phyloP scores from a whole-genome alignment of 768 basidiomycete species.

The Piloderma croceum region DNA sequence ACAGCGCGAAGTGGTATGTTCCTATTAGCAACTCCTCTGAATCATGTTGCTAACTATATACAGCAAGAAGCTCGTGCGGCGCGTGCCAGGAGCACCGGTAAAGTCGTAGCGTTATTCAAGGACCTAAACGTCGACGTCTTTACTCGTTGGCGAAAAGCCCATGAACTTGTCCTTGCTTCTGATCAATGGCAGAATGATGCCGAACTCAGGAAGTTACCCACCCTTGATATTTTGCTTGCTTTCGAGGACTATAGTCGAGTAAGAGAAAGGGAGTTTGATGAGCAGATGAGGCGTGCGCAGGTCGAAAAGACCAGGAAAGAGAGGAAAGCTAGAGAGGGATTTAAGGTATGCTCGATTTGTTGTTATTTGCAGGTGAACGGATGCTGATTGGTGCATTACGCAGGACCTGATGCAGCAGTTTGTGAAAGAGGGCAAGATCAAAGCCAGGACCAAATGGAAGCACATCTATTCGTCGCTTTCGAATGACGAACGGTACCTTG shows the following conservation, averaged over 20 bases:
- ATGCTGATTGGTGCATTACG: constrained; percentile 1
- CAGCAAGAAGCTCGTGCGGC: constrained; percentile 78
- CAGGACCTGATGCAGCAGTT: constrained; percentile 71
- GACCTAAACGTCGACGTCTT: constrained; percentile 84
- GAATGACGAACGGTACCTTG: constrained; percentile 77
- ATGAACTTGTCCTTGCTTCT: constrained; percentile 68
- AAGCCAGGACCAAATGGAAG: constrained; percentile 88
- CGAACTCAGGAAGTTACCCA: constrained; percentile 78
- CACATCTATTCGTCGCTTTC: constrained; percentile 73
- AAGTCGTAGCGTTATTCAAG: constrained; percentile 82
- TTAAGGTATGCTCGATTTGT: constrained; percentile 50
- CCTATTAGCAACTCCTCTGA: neutral
- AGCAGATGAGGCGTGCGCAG: constrained; percentile 71
- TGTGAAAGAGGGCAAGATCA: constrained; percentile 60
- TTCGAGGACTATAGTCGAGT: constrained; percentile 93
- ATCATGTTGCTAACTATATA: too few relatives aligned
- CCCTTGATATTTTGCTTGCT: constrained; percentile 84
- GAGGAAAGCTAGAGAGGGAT: constrained; percentile 86
- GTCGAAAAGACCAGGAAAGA: constrained; percentile 82
- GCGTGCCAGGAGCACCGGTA: constrained; percentile 73
- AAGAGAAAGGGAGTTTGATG: constrained; percentile 87
- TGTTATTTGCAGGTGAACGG: neutral
- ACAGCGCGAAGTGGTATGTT: constrained; percentile 80
- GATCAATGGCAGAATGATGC: constrained; percentile 73
- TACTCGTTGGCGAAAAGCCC: constrained; percentile 89